Evolutionary conservation across 805 yeast species (phyloP), one percentile per base, ranked within the genome.

Genomic region (Yarrowia sp.): DNA sequence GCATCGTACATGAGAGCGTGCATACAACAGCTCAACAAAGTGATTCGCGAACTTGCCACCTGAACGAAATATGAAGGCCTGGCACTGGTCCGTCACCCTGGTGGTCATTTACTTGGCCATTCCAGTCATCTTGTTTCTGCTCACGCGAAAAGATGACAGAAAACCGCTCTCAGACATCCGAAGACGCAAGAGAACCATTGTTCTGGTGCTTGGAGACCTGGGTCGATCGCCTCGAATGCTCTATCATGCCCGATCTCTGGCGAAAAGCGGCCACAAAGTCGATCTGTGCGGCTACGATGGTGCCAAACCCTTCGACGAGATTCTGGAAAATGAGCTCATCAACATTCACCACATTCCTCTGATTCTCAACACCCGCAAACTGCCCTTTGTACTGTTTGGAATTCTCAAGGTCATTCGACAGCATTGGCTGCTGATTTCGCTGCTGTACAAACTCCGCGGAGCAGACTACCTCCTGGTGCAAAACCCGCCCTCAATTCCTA

Each of bases 221-320:
- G 97, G 97, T 14, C 97, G 92, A 75, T 93, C 98, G 0, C 99
- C 99, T 8, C 82, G 99, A 70, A 95, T 94, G 90, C 84, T 89
- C 72, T 90, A 94, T 78, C 99, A 95, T 76, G 97, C 97, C 0
- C 79, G 82, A 69, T 89, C 94, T 68, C 87, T 95, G 73, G 84
- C 89, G n/a, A 77, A 82, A 41, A 74, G 78, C 1, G 95, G 92
- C 0, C 89, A 88, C 77, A 81, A 82, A 56, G 98, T 95, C 4
- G 91, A 89, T 69, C 77, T 95, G 42, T 90, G 97, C 76, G 99
- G 99, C 0, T 94, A 93, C 70, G 69, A 70, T 12, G 79, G 63
- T 50, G 50, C 50, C 10, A 36, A 63, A 22, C 63, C 69, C 40
- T 67, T 76, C 72, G 73, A 70, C 5, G 75, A 74, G 15, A 71